Percentiles rank a stretch among this genome's conserved stretches.
phyloP scores from a whole-genome alignment of 176 grass and related monocot species.

The Urochloa ruziziensis region DNA sequence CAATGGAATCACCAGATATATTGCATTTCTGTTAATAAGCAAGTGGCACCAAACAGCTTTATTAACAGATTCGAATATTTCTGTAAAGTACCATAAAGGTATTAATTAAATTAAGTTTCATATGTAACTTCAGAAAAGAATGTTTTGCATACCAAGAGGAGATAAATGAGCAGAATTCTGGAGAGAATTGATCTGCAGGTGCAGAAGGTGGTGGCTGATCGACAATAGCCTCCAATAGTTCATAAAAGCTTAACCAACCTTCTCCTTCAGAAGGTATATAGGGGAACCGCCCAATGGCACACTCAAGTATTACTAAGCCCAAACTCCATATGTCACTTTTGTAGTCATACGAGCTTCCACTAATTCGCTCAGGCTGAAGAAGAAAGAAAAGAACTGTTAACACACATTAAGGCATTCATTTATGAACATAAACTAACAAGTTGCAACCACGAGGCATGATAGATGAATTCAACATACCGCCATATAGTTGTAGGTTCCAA shows the following conservation, averaged over 20 bases:
- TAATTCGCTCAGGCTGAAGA: constrained; percentile 87
- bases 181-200: constrained; percentile 89
- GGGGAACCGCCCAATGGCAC: constrained; percentile 90
- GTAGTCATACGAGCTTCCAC: constrained; percentile 91
- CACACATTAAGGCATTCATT: constrained; percentile 13
- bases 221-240: constrained; percentile 96
- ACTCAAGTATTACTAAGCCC: constrained; percentile 96
- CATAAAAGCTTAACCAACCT: constrained; percentile 90
- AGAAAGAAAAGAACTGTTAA: constrained; percentile 42
- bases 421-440: constrained; percentile 1
- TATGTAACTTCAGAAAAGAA: background rate
- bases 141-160: constrained; percentile 66
- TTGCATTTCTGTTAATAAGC: background rate
- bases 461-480: constrained; percentile 64
- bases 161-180: constrained; percentile 95
- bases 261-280: constrained; percentile 84
- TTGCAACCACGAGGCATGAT: constrained; percentile 1
- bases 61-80: background rate
- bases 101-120: constrained; percentile 2
- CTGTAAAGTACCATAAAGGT: background rate
- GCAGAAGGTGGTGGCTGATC: constrained; percentile 94
- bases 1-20: background rate
- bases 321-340: constrained; percentile 99
- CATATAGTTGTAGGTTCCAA: constrained; percentile 99
- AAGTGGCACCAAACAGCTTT: background rate